Conservation (phyloP, 2,329 filamentous ascomycete genomes). For the Saccharata proteae region DNA sequence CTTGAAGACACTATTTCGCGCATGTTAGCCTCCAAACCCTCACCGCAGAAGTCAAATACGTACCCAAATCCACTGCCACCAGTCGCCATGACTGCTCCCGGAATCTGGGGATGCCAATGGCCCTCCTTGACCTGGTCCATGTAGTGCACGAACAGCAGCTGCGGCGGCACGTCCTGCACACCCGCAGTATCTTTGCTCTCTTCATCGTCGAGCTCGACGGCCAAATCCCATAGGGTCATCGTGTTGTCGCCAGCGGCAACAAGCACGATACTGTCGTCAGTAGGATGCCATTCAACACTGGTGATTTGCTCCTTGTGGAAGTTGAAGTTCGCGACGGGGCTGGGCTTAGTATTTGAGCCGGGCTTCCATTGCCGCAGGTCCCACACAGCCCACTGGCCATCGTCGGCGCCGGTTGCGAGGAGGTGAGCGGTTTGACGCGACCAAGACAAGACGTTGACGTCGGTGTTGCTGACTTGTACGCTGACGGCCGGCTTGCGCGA, state of each 20-base stretch:
- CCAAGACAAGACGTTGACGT: conserved; percentile 97
- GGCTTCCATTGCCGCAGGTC: conserved; percentile 92
- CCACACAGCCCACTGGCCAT: conserved; percentile 92
- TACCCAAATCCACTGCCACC: conserved; percentile 71
- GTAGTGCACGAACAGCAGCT: conserved; percentile 93
- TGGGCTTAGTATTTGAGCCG: conserved; percentile 43
- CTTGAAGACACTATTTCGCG: conserved; percentile 24
- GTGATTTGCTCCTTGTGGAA: conserved; percentile 98
- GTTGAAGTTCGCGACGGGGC: conserved; percentile 81
- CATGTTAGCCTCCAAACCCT: conserved; percentile 11
- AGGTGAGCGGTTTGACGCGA: conserved; percentile 78
- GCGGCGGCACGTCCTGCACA: conserved; percentile 80
- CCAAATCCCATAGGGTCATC: conserved; percentile 90
- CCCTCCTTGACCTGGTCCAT: conserved; percentile 90
- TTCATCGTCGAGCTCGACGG: conserved; percentile 92
- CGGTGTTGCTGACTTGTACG: conserved; percentile 68
- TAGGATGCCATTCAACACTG: conserved; percentile 92
- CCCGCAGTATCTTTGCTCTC: conserved; percentile 84
- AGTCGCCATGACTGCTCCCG: conserved; percentile 77
- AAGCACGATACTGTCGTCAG: conserved; percentile 88
- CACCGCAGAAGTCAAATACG: conserved; percentile 14
- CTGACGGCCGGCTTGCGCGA: conserved; percentile 77
- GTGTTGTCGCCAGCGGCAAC: conserved; percentile 91
- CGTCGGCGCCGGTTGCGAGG: conserved; percentile 83
- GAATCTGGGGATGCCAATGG: conserved; percentile 96